Evolutionary conservation across 176 grass and related monocot genomes (phyloP).

Genomic region (Alopecurus myosuroides): DNA sequence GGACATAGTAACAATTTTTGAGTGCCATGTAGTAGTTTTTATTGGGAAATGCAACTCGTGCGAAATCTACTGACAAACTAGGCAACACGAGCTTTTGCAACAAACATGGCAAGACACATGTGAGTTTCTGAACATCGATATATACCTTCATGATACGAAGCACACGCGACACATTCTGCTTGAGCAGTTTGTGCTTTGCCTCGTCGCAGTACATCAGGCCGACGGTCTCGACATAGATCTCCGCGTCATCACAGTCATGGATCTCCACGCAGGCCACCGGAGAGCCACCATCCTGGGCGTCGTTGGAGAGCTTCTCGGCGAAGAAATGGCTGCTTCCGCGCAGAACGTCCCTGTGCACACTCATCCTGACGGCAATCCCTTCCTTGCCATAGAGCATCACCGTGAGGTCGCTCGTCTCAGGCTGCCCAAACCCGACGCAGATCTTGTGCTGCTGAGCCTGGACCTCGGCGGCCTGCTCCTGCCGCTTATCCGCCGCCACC

Average conservation of each 20-base stretch:
- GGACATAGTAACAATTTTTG: not conserved
- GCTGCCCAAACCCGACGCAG: conserved; percentile 74
- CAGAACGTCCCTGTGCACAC: conserved; percentile 63
- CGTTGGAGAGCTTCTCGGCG: conserved; percentile 36
- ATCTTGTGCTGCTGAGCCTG: conserved; percentile 41
- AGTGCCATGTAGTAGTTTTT: not conserved
- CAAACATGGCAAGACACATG: not conserved
- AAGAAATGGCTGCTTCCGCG: conserved; percentile 63
- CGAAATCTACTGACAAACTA: not conserved
- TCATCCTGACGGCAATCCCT: conserved; percentile 68
- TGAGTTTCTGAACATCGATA: not conserved
- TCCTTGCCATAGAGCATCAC: conserved; percentile 69
- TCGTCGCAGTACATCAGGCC: conserved; percentile 67
- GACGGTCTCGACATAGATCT: conserved; percentile 61
- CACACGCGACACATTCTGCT: conserved; percentile 55
- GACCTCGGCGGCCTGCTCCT: not conserved
- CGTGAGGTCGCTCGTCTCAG: conserved; percentile 71
- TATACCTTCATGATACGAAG: conserved; percentile 59
- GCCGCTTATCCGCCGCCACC: not conserved
- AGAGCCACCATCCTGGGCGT: not conserved
- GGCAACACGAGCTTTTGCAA: not conserved
- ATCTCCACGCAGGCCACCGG: conserved; percentile 38
- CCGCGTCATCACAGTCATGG: conserved; percentile 51
- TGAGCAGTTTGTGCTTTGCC: conserved; percentile 47
- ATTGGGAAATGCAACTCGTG: not conserved